Evolutionary conservation across 1,139 yeast species (phyloP).

Genomic region (Wickerhamomyces sp.): DNA sequence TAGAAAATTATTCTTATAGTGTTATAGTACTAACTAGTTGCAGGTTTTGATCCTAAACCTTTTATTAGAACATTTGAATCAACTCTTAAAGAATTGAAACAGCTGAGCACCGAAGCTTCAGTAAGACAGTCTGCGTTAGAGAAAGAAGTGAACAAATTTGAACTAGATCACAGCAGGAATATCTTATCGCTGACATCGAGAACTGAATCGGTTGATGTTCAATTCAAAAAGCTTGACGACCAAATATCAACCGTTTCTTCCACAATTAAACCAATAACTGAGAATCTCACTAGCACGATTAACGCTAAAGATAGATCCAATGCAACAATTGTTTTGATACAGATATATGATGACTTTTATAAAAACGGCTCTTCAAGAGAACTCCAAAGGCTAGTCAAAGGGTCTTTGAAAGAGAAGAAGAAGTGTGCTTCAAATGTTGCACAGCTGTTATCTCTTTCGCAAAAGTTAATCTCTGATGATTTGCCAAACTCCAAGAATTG

Average conservation of each 20-base stretch:
- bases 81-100: constrained; percentile 66
- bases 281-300: constrained; percentile 68
- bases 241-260: constrained; percentile 56
- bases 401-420: constrained; percentile 46
- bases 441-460: constrained; percentile 59
- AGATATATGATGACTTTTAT: constrained; percentile 74
- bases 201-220: constrained; percentile 32
- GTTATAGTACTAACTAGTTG: not conserved
- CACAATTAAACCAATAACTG: constrained; percentile 72
- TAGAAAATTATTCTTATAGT: not conserved
- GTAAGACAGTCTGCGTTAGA: constrained; percentile 45
- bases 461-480: constrained; percentile 52
- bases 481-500: constrained; percentile 46
- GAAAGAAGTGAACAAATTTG: constrained; percentile 56
- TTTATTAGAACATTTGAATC: constrained; percentile 91
- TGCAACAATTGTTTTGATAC: constrained; percentile 68
- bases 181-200: constrained; percentile 53
- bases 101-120: constrained; percentile 51
- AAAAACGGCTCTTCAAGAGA: constrained; percentile 61
- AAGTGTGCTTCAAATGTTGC: constrained; percentile 68
- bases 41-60: constrained; percentile 80
- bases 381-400: constrained; percentile 45
- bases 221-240: constrained; percentile 56
- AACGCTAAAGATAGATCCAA: constrained; percentile 70
- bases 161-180: constrained; percentile 62